Conservation (phyloP, 805 yeast genomes). For the Candida silvatica region DNA sequence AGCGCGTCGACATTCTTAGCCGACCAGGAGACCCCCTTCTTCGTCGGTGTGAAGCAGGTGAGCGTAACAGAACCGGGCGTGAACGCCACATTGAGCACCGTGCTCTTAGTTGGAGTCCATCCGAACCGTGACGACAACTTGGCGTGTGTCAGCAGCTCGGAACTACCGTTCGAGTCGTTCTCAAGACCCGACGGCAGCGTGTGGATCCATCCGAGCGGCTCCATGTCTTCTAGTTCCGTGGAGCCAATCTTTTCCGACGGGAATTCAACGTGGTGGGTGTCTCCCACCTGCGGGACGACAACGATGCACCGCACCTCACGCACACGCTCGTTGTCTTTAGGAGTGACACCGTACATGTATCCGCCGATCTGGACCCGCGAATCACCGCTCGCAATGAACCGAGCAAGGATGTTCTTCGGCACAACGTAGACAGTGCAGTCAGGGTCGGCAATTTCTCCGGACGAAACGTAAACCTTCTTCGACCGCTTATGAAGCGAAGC, state of each 20-base stretch:
- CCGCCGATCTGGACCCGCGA: slow-evolving; percentile 78
- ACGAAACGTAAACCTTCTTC: slow-evolving; percentile 63
- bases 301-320: slow-evolving; percentile 74
- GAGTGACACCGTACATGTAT: slow-evolving; percentile 70
- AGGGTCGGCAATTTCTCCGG: slow-evolving; percentile 48
- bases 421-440: slow-evolving; percentile 61
- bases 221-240: slow-evolving; percentile 44
- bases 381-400: slow-evolving; percentile 75
- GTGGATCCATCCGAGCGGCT: slow-evolving; percentile 92
- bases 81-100: slow-evolving; percentile 53
- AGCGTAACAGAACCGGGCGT: slow-evolving; percentile 82
- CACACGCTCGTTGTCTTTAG: slow-evolving; percentile 59
- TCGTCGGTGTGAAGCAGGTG: slow-evolving; percentile 51
- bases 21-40: slow-evolving; percentile 79
- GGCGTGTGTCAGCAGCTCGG: slow-evolving; percentile 60
- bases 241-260: slow-evolving; percentile 37
- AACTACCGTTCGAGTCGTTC: slow-evolving; percentile 48
- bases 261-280: slow-evolving; percentile 53
- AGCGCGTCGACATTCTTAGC: slow-evolving; percentile 43
- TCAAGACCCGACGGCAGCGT: slow-evolving; percentile 61
- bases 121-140: slow-evolving; percentile 26
- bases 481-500: slow-evolving; percentile 65
- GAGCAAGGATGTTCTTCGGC: slow-evolving; percentile 74
- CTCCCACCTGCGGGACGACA: slow-evolving; percentile 84
- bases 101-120: slow-evolving; percentile 39